A percentile compares a stretch with the other conserved stretches of the same genome.
These are phyloP conservation scores for Sonneratia alba DNA, from an alignment of 345 rosid genomes.

Conservation along the genomic window DNA sequence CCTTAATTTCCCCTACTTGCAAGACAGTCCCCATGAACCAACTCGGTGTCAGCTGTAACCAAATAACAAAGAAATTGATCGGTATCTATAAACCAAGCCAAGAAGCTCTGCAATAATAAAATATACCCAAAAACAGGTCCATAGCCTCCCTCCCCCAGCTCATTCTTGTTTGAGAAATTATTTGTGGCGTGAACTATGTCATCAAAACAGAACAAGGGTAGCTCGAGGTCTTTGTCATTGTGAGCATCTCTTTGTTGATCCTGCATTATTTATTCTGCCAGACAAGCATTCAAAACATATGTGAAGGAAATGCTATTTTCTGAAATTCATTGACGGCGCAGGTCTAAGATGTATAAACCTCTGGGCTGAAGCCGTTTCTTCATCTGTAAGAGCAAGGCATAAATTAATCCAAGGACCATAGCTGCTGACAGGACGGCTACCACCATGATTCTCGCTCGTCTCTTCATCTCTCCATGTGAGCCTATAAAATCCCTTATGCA, in stretches of 20 bases:
- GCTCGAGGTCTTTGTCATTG: conserved; percentile 12
- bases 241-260: not conserved
- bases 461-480: not conserved
- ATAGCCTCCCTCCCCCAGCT: conserved; percentile 33
- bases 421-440: not conserved
- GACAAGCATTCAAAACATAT: not conserved
- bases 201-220: conserved; percentile 18
- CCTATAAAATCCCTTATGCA: not conserved
- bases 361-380: not conserved
- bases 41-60: not conserved
- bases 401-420: not conserved
- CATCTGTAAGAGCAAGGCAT: not conserved
- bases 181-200: conserved; percentile 24
- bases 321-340: not conserved
- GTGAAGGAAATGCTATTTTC: not conserved
- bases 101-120: not conserved
- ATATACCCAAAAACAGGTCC: conserved; percentile 29
- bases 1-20: conserved; percentile 15
- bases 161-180: conserved; percentile 19
- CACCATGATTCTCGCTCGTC: not conserved
- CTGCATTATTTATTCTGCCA: not conserved
- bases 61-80: not conserved
- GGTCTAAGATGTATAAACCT: conserved; percentile 5
- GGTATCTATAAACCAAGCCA: not conserved
- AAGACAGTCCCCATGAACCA: not conserved